These are phyloP conservation scores for Paramecium octaurelia DNA, from an alignment of 73 alveolate species.

Conservation along the genomic window DNA sequence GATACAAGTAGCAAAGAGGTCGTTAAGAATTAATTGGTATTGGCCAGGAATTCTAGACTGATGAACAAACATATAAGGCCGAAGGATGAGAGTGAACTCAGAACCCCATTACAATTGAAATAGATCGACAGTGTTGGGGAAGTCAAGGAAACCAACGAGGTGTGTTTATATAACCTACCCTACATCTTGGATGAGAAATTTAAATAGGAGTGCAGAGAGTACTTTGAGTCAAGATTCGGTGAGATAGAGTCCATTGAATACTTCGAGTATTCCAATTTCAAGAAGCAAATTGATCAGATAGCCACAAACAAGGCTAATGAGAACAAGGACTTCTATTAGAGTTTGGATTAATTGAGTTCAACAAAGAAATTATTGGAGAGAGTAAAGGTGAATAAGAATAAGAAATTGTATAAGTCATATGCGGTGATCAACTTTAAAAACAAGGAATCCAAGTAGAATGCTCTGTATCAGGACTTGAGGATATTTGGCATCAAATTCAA, in stretches of 20 bases:
- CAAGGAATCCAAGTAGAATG: not conserved
- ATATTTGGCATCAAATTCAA: not conserved
- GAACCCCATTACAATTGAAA: not conserved
- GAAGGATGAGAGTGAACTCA: not conserved
- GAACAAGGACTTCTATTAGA: not conserved
- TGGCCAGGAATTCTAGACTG: not conserved
- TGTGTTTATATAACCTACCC: not conserved
- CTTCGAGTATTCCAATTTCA: not conserved
- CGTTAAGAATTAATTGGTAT: not conserved
- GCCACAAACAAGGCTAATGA: not conserved
- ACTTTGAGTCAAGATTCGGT: not conserved
- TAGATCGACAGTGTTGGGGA: not conserved
- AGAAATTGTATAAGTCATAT: not conserved
- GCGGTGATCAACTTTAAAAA: not conserved
- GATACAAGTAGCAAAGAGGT: not conserved
- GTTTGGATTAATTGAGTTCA: not conserved
- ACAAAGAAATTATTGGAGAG: not conserved
- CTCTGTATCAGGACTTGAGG: not conserved
- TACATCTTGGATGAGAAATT: not conserved
- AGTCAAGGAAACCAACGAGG: not conserved
- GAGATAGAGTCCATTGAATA: not conserved
- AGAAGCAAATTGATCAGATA: not conserved
- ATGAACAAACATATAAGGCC: not conserved
- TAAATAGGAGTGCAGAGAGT: not conserved
- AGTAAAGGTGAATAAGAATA: not conserved